phyloP scores from a whole-genome alignment of 768 basidiomycete genomes.

The Lenzites betulinus region DNA sequence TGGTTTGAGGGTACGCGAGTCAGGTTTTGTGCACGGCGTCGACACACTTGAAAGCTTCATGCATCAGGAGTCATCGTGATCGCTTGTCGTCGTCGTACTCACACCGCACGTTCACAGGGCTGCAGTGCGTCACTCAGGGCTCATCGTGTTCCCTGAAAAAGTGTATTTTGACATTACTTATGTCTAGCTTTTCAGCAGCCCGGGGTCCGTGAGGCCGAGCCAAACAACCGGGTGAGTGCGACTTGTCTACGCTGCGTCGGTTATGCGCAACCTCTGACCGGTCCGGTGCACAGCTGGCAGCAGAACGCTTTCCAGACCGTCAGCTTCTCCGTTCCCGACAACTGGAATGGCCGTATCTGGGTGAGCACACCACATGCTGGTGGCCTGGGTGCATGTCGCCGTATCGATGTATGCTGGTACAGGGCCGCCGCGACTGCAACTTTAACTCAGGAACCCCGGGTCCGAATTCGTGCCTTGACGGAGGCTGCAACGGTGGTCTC shows the following conservation, averaged over 20 bases:
- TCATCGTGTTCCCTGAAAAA: neutral
- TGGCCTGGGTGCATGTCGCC: neutral
- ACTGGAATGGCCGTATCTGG: constrained; percentile 45
- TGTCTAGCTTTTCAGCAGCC: constrained; percentile 33
- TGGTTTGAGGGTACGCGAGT: no score
- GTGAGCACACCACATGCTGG: constrained; percentile 22
- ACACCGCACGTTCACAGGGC: constrained; percentile 25
- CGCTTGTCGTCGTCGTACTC: neutral
- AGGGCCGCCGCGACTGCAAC: constrained; percentile 37
- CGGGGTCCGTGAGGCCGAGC: constrained; percentile 32
- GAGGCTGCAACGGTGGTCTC: constrained; percentile 43
- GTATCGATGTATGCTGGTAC: neutral
- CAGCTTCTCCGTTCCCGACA: constrained; percentile 37
- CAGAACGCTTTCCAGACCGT: constrained; percentile 27
- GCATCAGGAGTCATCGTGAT: constrained; percentile 28
- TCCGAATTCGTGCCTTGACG: constrained; percentile 37
- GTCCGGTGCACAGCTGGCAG: constrained; percentile 25
- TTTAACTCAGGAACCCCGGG: constrained; percentile 34
- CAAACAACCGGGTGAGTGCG: constrained; percentile 33
- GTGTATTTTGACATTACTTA: neutral
- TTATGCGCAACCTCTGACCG: neutral
- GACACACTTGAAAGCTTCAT: no score
- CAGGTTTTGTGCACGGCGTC: no score
- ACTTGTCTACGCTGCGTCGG: no score
- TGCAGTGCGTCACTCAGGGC: constrained; percentile 26